These are phyloP conservation scores for Cyberlindnera misumaiensis DNA, from an alignment of 805 yeast species.

Conservation along the genomic window DNA sequence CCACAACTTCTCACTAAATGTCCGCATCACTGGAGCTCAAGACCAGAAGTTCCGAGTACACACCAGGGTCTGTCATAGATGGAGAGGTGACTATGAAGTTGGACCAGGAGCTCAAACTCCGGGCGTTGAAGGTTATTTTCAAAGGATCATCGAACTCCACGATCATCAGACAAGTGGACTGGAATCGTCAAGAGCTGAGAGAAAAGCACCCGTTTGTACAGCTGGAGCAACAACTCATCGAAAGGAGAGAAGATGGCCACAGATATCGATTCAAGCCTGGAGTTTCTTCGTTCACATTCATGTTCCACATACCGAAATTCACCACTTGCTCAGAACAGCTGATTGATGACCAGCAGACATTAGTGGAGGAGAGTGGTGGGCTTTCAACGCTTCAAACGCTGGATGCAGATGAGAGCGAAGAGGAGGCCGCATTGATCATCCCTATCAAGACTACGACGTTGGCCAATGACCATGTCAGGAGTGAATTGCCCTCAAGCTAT, in stretches of 20 bases:
- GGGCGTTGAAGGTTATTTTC: background rate
- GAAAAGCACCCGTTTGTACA: conserved; percentile 1
- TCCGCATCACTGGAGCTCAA: background rate
- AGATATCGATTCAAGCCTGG: background rate
- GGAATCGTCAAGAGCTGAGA: background rate
- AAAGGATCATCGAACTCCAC: background rate
- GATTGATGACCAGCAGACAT: conserved; percentile 1
- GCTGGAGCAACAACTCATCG: background rate
- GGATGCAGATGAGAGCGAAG: background rate
- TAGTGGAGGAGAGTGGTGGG: background rate
- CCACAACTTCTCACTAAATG: no score
- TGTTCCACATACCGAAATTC: no score
- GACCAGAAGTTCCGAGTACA: background rate
- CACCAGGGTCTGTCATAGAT: background rate
- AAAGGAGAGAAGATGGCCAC: conserved; percentile 1
- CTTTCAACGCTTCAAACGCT: no score
- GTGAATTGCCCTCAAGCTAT: background rate
- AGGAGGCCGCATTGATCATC: background rate
- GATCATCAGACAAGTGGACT: conserved; percentile 1
- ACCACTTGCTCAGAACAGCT: conserved; percentile 1
- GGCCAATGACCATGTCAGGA: background rate
- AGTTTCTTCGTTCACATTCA: no score
- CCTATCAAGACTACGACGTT: background rate
- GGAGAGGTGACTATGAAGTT: background rate
- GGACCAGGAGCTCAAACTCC: background rate